Percentiles rank a stretch among this genome's conserved stretches.
Evolutionary conservation across 2,329 filamentous ascomycete genomes (phyloP).

Genomic region (Podosphaera xanthii): DNA sequence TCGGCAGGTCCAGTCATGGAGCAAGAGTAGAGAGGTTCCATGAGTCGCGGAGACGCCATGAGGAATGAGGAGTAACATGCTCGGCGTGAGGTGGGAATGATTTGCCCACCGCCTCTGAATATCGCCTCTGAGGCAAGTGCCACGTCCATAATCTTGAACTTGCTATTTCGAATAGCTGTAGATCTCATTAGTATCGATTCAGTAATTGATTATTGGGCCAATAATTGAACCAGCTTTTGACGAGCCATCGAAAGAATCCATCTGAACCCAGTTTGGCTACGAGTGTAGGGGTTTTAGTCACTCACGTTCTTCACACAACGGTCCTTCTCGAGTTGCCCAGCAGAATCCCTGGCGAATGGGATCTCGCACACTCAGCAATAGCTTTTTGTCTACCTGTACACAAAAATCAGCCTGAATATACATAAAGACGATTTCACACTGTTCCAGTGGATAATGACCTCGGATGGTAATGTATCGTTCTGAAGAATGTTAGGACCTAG

Average conservation of each 20-base stretch:
- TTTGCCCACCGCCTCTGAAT: slow-evolving; percentile 84
- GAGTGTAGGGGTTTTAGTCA: slow-evolving; percentile 13
- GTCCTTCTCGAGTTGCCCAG: slow-evolving; percentile 89
- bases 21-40: slow-evolving; percentile 89
- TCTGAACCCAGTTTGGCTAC: no score
- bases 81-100: slow-evolving; percentile 82
- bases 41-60: slow-evolving; percentile 85
- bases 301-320: slow-evolving; percentile 90
- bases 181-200: slow-evolving; percentile 12
- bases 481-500: slow-evolving; percentile 86
- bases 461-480: slow-evolving; percentile 83
- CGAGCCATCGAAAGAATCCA: no score
- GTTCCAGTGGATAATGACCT: slow-evolving; percentile 27
- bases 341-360: slow-evolving; percentile 89
- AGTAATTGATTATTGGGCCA: not conserved
- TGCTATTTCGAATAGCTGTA: slow-evolving; percentile 81
- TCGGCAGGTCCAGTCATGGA: slow-evolving; percentile 85
- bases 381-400: slow-evolving; percentile 62
- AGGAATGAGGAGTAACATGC: slow-evolving; percentile 92
- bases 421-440: slow-evolving; percentile 5
- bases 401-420: slow-evolving; percentile 12
- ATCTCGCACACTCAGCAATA: slow-evolving; percentile 68
- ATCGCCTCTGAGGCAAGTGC: slow-evolving; percentile 74
- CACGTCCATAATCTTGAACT: slow-evolving; percentile 89
- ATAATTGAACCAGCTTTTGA: no score